phyloP scores from a whole-genome alignment of 2,329 filamentous ascomycete species.

The Myriosclerotinia curreyana region DNA sequence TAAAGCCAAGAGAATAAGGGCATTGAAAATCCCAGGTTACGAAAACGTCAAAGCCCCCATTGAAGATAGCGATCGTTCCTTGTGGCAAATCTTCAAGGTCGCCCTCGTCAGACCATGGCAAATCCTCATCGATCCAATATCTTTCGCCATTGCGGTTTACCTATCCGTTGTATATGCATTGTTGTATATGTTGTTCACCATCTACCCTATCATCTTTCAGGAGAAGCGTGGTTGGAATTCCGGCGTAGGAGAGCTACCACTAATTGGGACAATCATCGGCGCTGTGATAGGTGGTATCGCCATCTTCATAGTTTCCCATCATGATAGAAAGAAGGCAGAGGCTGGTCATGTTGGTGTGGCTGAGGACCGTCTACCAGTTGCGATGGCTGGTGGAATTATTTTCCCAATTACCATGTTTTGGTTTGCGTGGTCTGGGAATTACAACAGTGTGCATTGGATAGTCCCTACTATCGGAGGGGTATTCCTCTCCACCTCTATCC shows the following conservation, averaged over 20 bases:
- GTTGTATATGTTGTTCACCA: slow-evolving; percentile 38
- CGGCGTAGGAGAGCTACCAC: slow-evolving; percentile 59
- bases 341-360: slow-evolving; percentile 39
- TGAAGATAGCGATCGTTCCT: slow-evolving; percentile 56
- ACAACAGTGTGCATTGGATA: slow-evolving; percentile 47
- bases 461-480: slow-evolving; percentile 46
- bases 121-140: slow-evolving; percentile 82
- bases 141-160: slow-evolving; percentile 78
- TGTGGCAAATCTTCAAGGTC: slow-evolving; percentile 61
- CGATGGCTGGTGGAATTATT: slow-evolving; percentile 53
- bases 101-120: slow-evolving; percentile 89
- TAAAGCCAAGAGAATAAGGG: slow-evolving; percentile 53
- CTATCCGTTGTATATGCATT: slow-evolving; percentile 54
- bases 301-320: slow-evolving; percentile 47
- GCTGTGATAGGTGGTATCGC: slow-evolving; percentile 40
- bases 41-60: slow-evolving; percentile 56
- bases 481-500: slow-evolving; percentile 43
- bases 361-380: slow-evolving; percentile 52
- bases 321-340: slow-evolving; percentile 39
- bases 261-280: slow-evolving; percentile 59
- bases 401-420: slow-evolving; percentile 52
- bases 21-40: slow-evolving; percentile 49
- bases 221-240: slow-evolving; percentile 45
- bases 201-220: slow-evolving; percentile 37
- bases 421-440: slow-evolving; percentile 51